phyloP scores from a whole-genome alignment of 441 rosid species.

The Cnidoscolus chayamansa region DNA sequence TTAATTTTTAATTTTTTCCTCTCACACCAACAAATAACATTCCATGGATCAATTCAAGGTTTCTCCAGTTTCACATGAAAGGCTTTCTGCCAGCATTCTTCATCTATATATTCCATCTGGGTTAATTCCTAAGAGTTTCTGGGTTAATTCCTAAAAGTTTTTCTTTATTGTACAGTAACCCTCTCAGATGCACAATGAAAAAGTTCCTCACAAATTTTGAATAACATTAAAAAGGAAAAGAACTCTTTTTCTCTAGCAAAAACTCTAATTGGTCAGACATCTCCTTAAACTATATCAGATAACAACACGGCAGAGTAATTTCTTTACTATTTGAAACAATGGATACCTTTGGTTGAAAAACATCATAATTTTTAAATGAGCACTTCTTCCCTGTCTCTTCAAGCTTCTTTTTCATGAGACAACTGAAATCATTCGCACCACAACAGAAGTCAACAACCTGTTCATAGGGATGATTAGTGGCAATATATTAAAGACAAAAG shows the following conservation, averaged over 20 bases:
- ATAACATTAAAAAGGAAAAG: neutral
- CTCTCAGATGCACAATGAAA: neutral
- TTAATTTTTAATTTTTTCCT: neutral
- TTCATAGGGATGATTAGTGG: slow-evolving; percentile 27
- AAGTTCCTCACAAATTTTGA: neutral
- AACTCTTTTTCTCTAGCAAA: neutral
- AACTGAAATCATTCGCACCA: slow-evolving; percentile 93
- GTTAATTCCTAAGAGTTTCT: neutral
- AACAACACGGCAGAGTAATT: neutral
- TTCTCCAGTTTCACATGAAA: neutral
- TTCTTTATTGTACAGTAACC: neutral
- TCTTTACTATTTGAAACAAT: neutral
- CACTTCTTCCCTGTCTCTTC: slow-evolving; percentile 82
- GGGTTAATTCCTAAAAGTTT: neutral
- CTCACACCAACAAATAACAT: neutral
- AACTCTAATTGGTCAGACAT: neutral
- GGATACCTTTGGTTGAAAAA: slow-evolving; percentile 71
- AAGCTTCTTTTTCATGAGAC: slow-evolving; percentile 72
- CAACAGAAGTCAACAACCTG: slow-evolving; percentile 97
- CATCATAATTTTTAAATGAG: slow-evolving; percentile 70
- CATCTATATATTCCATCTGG: neutral
- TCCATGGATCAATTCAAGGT: neutral
- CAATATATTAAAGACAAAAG: slow-evolving; percentile 15
- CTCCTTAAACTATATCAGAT: slow-evolving; percentile 1
- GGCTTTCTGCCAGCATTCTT: neutral